Conservation (phyloP, 2,329 filamentous ascomycete species). For the Cordyceps tenuipes region DNA sequence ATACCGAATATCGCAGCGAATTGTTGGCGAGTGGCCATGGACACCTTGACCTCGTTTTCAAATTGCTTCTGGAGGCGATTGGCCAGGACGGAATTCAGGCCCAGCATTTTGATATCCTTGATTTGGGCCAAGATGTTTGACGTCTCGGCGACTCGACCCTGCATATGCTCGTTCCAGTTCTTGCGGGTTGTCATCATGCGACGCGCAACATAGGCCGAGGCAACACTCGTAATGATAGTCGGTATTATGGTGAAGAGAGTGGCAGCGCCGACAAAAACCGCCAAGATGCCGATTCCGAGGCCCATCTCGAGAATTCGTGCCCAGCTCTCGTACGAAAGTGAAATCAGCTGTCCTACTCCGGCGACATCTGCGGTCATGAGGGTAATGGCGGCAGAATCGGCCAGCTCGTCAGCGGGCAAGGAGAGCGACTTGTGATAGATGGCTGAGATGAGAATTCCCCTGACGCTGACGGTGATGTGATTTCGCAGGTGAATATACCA, state of each 20-base stretch:
- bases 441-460: background rate
- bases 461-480: background rate
- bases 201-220: background rate
- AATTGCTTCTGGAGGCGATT: background rate
- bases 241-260: background rate
- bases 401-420: background rate
- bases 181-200: background rate
- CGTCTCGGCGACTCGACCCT: background rate
- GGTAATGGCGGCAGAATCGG: background rate
- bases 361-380: background rate
- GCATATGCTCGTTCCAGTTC: conserved; percentile 5
- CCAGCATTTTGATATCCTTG: conserved; percentile 1
- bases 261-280: background rate
- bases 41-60: background rate
- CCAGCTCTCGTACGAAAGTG: background rate
- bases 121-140: conserved; percentile 7
- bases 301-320: background rate
- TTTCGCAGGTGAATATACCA: background rate
- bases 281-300: background rate
- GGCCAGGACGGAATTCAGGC: background rate
- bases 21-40: background rate
- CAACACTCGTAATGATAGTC: background rate
- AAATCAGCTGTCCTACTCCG: background rate
- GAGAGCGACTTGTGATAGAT: conserved; percentile 2
- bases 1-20: background rate